Evolutionary conservation across 2,329 filamentous ascomycete species (phyloP), one percentile per base, ranked within the genome.

Genomic region (Diaporthe humulicola): DNA sequence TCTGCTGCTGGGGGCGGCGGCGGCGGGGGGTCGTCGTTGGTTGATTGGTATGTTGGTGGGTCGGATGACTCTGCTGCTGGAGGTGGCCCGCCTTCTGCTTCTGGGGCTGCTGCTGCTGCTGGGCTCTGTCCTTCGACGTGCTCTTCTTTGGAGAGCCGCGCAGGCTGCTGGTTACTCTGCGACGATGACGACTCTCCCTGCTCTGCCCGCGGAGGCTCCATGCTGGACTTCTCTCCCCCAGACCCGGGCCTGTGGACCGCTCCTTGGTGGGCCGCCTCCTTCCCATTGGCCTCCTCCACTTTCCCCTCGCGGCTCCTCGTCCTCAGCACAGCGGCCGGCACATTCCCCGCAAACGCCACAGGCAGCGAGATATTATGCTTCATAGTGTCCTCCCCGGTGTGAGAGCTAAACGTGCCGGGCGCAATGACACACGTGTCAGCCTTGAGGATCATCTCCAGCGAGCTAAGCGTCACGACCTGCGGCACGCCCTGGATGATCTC

Each of bases 391-490:
- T 60, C 45, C 12, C 50, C 57, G 8, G 4, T 7, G 28, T 72
- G 74, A 19, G 74, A 36, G 4, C n/a, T 19, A 6, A 74, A 75
- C 0, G 52, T 73, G 8, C 77, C 73, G 8, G 77, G 70, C 38
- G 78, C 77, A 30, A 73, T 52, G 22, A 80, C 73, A 9, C 19
- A 38, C 10, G 77, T 79, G 0, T 56, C 67, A 7, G 77, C 74
- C 36, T 70, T 74, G 8, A 81, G 33, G 15, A 74, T 64, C 1
- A 81, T 54, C 17, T 74, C 66, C 12, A 81, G 40, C 1, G 38
- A 76, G 8, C 54, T 71, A 0, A 83, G 38, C 7, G 38, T 75
- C 0, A 80, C 71, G 0, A 70, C 73, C 4, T 79, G 79, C 0
- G 70, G 58, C 0, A 74, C 30, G 0, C 79, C 72, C 4, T 48